Percentiles rank a stretch among this genome's conserved stretches.
Evolutionary conservation across 2,329 filamentous ascomycete species (phyloP).

Genomic region (Pseudocercospora fuligena): DNA sequence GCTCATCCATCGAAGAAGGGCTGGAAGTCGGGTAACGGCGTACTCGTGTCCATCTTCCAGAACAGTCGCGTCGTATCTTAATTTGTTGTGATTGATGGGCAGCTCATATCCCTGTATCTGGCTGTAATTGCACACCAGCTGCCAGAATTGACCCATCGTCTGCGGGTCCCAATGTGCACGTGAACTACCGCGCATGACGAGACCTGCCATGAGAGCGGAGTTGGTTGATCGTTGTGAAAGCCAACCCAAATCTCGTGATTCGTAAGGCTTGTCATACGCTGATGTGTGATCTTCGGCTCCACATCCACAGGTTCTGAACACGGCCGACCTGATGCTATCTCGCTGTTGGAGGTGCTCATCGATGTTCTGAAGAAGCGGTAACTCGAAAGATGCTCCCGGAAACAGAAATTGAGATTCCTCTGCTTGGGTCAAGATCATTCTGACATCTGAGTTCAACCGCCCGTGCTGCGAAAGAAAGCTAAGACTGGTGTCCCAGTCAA

Average conservation of each 20-base stretch:
- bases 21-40: conserved; percentile 18
- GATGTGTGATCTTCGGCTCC: conserved; percentile 40
- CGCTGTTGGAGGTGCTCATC: conserved; percentile 11
- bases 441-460: conserved; percentile 9
- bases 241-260: conserved; percentile 20
- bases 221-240: conserved; percentile 5
- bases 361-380: conserved; percentile 7
- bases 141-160: conserved; percentile 8
- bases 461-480: conserved; percentile 32
- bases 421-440: conserved; percentile 17
- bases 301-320: conserved; percentile 34
- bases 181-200: not conserved
- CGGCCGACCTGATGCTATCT: conserved; percentile 15
- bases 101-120: conserved; percentile 7
- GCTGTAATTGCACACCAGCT: not conserved
- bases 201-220: conserved; percentile 8
- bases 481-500: conserved; percentile 49
- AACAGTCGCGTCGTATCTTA: conserved; percentile 20
- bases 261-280: conserved; percentile 35
- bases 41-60: conserved; percentile 11
- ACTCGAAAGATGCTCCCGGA: not conserved
- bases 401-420: conserved; percentile 10
- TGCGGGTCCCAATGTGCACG: conserved; percentile 14
- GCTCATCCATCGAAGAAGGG: conserved; percentile 21
- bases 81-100: not conserved